Percentiles rank a stretch among this genome's conserved stretches.
Conservation (phyloP, 148 eudicot genomes). For the Camellia japonica region DNA sequence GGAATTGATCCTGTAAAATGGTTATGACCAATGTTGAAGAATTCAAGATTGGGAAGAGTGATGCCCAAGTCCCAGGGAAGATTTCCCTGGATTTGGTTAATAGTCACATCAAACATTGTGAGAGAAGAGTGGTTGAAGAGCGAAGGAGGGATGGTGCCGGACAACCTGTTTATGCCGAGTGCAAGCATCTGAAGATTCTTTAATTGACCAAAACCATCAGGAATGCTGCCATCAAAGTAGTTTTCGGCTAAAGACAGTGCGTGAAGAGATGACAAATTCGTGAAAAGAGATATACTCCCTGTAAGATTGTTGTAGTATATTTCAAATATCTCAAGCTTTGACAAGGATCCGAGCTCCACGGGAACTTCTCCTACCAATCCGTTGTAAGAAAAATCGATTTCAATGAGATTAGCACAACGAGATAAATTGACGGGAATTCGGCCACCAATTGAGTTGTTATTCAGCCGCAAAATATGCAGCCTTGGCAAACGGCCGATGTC, state of each 20-base stretch:
- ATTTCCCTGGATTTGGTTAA: too few relatives aligned
- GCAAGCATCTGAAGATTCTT: too few relatives aligned
- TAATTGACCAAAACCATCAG: too few relatives aligned
- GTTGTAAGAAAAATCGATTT: slow-evolving; percentile 16
- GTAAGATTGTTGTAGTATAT: not conserved
- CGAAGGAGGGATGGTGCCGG: too few relatives aligned
- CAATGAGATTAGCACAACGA: not conserved
- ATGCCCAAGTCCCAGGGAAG: too few relatives aligned
- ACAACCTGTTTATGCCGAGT: too few relatives aligned
- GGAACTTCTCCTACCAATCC: slow-evolving; percentile 25
- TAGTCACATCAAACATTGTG: too few relatives aligned
- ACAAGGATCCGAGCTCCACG: slow-evolving; percentile 17
- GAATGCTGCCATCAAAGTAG: not conserved
- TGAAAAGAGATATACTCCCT: not conserved
- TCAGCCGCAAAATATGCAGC: not conserved
- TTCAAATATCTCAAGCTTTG: not conserved
- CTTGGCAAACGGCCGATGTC: slow-evolving; percentile 3
- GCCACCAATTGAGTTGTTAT: slow-evolving; percentile 5
- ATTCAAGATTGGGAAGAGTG: too few relatives aligned
- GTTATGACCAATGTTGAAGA: too few relatives aligned
- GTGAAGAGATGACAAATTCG: not conserved
- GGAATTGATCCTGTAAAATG: too few relatives aligned
- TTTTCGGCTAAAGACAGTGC: not conserved
- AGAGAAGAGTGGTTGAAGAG: too few relatives aligned
- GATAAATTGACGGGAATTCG: not conserved